Conservation (phyloP, 768 basidiomycete species). For the Chiua virens region DNA sequence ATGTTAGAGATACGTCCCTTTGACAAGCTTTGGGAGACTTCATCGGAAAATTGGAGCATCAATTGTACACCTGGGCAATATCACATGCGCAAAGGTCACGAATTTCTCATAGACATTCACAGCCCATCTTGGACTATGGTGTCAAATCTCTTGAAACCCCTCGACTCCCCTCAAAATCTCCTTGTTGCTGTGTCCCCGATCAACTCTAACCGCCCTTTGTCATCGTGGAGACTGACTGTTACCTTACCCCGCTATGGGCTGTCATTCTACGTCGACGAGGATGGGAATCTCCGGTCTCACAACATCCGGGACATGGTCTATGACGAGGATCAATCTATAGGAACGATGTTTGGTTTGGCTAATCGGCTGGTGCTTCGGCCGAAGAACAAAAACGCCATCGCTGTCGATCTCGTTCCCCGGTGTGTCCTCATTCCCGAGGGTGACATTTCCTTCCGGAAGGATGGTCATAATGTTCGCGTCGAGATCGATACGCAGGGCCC, state of each 20-base stretch:
- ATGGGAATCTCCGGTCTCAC: constrained; percentile 36
- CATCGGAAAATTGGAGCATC: constrained; percentile 28
- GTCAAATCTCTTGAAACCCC: constrained; percentile 17
- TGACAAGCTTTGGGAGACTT: constrained; percentile 24
- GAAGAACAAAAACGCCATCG: background rate
- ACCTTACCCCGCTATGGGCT: constrained; percentile 42
- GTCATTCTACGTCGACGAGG: constrained; percentile 38
- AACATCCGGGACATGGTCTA: constrained; percentile 44
- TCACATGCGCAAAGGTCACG: constrained; percentile 4
- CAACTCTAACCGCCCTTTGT: background rate
- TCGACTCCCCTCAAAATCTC: constrained; percentile 26
- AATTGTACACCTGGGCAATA: constrained; percentile 6
- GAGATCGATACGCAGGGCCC: constrained; percentile 4
- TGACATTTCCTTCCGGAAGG: constrained; percentile 6
- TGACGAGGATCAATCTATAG: constrained; percentile 40
- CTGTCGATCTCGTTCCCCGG: constrained; percentile 9
- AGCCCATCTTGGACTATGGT: constrained; percentile 31
- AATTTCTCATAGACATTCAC: constrained; percentile 26
- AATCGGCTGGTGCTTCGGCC: constrained; percentile 41
- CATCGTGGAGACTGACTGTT: constrained; percentile 22
- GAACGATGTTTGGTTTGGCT: constrained; percentile 45
- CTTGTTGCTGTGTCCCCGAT: constrained; percentile 12
- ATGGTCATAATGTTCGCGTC: constrained; percentile 19
- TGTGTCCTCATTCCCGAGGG: constrained; percentile 43
- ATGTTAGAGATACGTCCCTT: constrained; percentile 30